These are phyloP conservation scores for Gilbertella persicaria DNA, from an alignment of 371 early-diverging fungal species.

Conservation along the genomic window DNA sequence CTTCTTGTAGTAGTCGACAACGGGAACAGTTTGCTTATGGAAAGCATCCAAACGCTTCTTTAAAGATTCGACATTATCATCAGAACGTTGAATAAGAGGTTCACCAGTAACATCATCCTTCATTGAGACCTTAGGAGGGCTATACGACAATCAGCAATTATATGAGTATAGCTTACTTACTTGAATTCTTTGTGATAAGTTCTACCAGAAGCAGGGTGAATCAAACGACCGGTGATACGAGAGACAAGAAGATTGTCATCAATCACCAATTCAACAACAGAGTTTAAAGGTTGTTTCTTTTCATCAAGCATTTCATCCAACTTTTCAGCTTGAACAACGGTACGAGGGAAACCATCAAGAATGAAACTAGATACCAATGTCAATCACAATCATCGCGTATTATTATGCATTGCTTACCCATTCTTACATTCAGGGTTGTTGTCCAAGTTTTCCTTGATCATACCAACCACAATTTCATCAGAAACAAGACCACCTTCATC, in stretches of 20 bases:
- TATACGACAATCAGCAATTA: conserved; percentile 11
- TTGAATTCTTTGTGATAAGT: conserved; percentile 96
- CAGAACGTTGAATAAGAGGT: conserved; percentile 95
- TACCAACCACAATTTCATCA: conserved; percentile 97
- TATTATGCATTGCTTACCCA: conserved; percentile 57
- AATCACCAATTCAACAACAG: conserved; percentile 91
- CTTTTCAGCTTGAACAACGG: conserved; percentile 97
- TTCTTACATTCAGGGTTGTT: conserved; percentile 90
- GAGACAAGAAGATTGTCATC: conserved; percentile 93
- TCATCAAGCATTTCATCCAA: conserved; percentile 93
- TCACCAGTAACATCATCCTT: conserved; percentile 97
- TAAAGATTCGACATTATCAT: conserved; percentile 96
- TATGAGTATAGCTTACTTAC: conserved; percentile 30
- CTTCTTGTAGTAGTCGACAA: conserved; percentile 94
- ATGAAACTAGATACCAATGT: conserved; percentile 73
- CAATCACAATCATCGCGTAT: background rate
- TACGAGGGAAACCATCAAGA: conserved; percentile 99
- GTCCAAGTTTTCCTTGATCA: conserved; percentile 95
- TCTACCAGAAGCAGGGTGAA: conserved; percentile 95
- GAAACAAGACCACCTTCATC: conserved; percentile 96
- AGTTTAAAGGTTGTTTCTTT: conserved; percentile 82
- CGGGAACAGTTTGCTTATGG: conserved; percentile 96
- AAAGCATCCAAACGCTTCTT: conserved; percentile 93
- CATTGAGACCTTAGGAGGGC: conserved; percentile 91
- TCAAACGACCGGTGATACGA: conserved; percentile 94